These are phyloP conservation scores for Pythium aristosporum DNA, from an alignment of 352 stramenopile species.

Conservation along the genomic window DNA sequence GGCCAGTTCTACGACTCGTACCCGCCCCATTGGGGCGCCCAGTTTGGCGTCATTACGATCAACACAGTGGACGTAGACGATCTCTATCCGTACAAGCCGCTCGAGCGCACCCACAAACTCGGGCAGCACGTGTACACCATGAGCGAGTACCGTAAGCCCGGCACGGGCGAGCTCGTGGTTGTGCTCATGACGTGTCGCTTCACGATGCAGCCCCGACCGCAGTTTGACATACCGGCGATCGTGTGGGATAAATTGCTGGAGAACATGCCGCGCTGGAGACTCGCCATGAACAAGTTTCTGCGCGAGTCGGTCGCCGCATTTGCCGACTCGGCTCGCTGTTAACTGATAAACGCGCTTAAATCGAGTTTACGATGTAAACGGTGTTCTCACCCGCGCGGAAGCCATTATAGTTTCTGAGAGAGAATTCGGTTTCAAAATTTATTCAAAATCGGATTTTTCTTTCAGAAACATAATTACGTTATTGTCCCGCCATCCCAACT, in stretches of 20 bases:
- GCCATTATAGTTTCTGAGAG: too few relatives aligned
- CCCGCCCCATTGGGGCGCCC: slow-evolving; percentile 14
- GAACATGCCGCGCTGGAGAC: slow-evolving; percentile 15
- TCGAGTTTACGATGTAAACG: too few relatives aligned
- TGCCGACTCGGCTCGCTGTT: neutral
- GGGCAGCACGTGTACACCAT: slow-evolving; percentile 6
- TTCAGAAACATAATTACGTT: too few relatives aligned
- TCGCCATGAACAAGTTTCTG: slow-evolving; percentile 19
- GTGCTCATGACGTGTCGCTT: slow-evolving; percentile 18
- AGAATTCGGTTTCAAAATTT: too few relatives aligned
- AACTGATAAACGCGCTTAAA: neutral
- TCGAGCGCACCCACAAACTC: slow-evolving; percentile 24
- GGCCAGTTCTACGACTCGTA: slow-evolving; percentile 35
- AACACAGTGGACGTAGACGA: slow-evolving; percentile 50
- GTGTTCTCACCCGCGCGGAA: too few relatives aligned
- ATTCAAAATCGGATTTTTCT: too few relatives aligned
- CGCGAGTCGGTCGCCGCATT: slow-evolving; percentile 7
- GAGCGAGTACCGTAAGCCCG: slow-evolving; percentile 11
- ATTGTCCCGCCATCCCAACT: too few relatives aligned
- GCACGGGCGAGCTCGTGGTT: slow-evolving; percentile 20
- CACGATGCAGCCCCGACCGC: slow-evolving; percentile 10
- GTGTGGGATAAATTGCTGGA: slow-evolving; percentile 17
- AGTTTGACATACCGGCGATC: slow-evolving; percentile 2
- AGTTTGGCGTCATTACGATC: slow-evolving; percentile 33
- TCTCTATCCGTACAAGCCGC: slow-evolving; percentile 43